Evolutionary conservation across 1,284 basidiomycete species (phyloP).

Genomic region (Moniliophthora roreri): DNA sequence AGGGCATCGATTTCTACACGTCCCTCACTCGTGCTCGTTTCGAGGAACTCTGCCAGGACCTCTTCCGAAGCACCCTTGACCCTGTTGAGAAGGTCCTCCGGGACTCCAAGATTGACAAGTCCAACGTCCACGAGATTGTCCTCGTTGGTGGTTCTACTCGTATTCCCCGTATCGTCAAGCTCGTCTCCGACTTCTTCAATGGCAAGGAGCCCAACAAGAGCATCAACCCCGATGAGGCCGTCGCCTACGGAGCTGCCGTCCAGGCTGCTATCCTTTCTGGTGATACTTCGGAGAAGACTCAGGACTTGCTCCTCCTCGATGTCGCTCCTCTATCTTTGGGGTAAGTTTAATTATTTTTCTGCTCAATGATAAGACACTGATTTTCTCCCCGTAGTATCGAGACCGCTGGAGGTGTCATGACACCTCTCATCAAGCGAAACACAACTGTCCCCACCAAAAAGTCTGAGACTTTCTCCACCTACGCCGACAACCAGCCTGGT

Average conservation of each 20-base stretch:
- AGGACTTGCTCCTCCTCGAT: constrained; percentile 96
- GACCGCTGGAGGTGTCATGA: constrained; percentile 99
- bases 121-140: constrained; percentile 94
- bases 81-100: constrained; percentile 99
- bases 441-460: constrained; percentile 99
- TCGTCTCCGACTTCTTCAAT: constrained; percentile 97
- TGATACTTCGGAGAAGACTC: constrained; percentile 91
- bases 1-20: constrained; percentile 99
- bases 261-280: constrained; percentile 98
- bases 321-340: constrained; percentile 93
- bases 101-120: constrained; percentile 98
- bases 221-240: constrained; percentile 99
- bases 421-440: constrained; percentile 96
- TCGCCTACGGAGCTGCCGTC: constrained; percentile 98
- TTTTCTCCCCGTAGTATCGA: constrained; percentile 66
- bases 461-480: constrained; percentile 98
- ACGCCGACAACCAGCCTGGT: constrained; percentile 99
- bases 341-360: constrained; percentile 26
- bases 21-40: constrained; percentile 98
- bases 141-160: constrained; percentile 98
- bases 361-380: constrained; percentile 1
- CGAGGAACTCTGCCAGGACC: constrained; percentile 96
- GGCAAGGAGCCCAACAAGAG: constrained; percentile 95
- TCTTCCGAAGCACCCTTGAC: constrained; percentile 96
- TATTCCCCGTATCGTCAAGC: constrained; percentile 97